A percentile compares a stretch with the other conserved stretches of the same genome.
These are phyloP conservation scores for Pilaira anomala DNA, from an alignment of 192 early-diverging fungal genomes.

Conservation along the genomic window DNA sequence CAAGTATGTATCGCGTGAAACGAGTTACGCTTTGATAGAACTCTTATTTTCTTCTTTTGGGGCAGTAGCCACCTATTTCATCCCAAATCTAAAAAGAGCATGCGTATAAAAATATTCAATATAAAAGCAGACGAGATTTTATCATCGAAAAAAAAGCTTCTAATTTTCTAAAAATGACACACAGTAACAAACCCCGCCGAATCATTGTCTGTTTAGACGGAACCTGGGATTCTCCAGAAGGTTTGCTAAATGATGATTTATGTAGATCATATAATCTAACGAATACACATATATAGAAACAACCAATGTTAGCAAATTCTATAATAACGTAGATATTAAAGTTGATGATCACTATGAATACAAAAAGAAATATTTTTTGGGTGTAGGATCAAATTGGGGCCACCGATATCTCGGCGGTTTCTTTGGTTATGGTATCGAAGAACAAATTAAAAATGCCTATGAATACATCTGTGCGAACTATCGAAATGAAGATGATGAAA, in stretches of 20 bases:
- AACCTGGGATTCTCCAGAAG: slow-evolving; percentile 15
- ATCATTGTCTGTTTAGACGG: slow-evolving; percentile 19
- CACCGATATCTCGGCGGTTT: not conserved
- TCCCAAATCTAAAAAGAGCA: too few relatives aligned
- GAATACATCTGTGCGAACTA: not conserved
- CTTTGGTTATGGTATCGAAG: slow-evolving; percentile 17
- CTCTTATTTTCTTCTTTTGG: too few relatives aligned
- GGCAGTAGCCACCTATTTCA: too few relatives aligned
- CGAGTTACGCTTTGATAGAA: too few relatives aligned
- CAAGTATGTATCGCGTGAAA: too few relatives aligned
- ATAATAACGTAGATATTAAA: not conserved
- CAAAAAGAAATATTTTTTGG: slow-evolving; percentile 11
- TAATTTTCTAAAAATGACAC: too few relatives aligned
- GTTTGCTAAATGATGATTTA: not conserved
- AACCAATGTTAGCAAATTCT: not conserved
- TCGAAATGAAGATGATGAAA: slow-evolving; percentile 17
- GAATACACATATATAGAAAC: not conserved
- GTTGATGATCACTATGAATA: not conserved
- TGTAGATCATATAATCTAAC: not conserved
- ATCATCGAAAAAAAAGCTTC: too few relatives aligned
- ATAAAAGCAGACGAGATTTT: too few relatives aligned
- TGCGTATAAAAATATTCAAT: too few relatives aligned
- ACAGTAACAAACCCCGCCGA: not conserved
- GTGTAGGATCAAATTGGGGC: slow-evolving; percentile 7
- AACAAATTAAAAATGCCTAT: slow-evolving; percentile 20